A percentile compares a stretch with the other conserved stretches of the same genome.
Conservation (phyloP, 2,329 filamentous ascomycete genomes). For the Decorospora gaudefroyi region DNA sequence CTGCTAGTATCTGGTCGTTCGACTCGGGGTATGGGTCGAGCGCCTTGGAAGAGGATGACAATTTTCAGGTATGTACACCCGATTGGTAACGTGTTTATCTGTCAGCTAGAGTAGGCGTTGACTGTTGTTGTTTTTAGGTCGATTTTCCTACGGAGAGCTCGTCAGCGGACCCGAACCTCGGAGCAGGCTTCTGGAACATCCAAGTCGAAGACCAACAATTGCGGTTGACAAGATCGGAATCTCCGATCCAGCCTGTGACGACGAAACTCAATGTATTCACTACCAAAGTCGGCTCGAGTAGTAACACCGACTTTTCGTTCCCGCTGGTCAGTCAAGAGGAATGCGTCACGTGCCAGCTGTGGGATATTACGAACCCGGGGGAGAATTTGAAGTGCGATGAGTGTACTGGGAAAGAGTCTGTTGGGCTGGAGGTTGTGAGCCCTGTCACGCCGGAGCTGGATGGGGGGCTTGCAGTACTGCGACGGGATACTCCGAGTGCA, state of each 20-base stretch:
- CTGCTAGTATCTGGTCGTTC: constrained; percentile 39
- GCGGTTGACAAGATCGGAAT: constrained; percentile 9
- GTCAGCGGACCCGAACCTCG: no score
- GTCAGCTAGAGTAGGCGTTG: constrained; percentile 4
- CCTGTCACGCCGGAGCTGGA: neutral
- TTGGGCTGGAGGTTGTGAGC: neutral
- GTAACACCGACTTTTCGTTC: constrained; percentile 14
- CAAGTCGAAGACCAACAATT: constrained; percentile 16
- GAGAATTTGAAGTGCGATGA: constrained; percentile 28
- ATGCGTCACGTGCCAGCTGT: constrained; percentile 35
- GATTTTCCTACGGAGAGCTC: constrained; percentile 6
- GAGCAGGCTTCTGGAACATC: constrained; percentile 18
- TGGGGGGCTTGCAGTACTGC: neutral
- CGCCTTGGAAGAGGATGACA: constrained; percentile 23
- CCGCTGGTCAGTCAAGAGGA: constrained; percentile 11
- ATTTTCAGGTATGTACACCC: constrained; percentile 6
- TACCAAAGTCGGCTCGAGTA: constrained; percentile 14
- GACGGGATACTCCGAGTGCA: neutral
- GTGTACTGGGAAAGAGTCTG: constrained; percentile 19
- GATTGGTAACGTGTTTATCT: neutral
- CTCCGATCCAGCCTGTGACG: constrained; percentile 23
- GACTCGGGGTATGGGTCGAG: constrained; percentile 44
- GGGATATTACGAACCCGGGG: constrained; percentile 29
- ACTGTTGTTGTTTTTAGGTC: constrained; percentile 14
- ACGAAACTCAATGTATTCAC: constrained; percentile 33